phyloP scores from a whole-genome alignment of 2,329 filamentous ascomycete species.

The Allantophomopsis lycopodina region DNA sequence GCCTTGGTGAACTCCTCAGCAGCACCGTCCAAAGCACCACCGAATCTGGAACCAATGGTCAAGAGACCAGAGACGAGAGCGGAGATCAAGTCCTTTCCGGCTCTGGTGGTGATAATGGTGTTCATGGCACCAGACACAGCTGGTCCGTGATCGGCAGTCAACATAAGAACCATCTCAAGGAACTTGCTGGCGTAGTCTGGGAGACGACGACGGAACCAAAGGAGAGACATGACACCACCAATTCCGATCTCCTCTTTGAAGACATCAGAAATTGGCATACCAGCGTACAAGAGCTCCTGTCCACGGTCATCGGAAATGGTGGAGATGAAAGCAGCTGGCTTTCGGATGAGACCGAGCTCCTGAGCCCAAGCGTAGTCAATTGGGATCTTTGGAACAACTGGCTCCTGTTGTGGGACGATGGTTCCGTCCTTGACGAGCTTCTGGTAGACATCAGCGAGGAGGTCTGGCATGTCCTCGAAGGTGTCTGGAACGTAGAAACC shows the following conservation, averaged over 20 bases:
- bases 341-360: conserved; percentile 97
- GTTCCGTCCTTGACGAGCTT: conserved; percentile 73
- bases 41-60: conserved; percentile 95
- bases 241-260: conserved; percentile 99
- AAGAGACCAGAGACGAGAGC: conserved; percentile 91
- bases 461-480: conserved; percentile 82
- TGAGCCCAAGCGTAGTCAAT: conserved; percentile 99
- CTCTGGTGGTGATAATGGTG: conserved; percentile 99
- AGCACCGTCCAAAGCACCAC: conserved; percentile 94
- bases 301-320: conserved; percentile 99
- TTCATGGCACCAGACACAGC: conserved; percentile 99
- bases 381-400: conserved; percentile 93
- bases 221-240: conserved; percentile 97
- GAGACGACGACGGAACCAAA: conserved; percentile 98
- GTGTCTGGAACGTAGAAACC: conserved; percentile 91
- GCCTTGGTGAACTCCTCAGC: conserved; percentile 98
- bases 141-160: conserved; percentile 97
- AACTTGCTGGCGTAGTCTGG: conserved; percentile 96
- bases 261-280: conserved; percentile 99
- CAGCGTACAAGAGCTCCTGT: conserved; percentile 95
- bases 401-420: conserved; percentile 78
- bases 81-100: conserved; percentile 95
- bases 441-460: conserved; percentile 74
- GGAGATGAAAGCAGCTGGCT: conserved; percentile 98
- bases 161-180: conserved; percentile 99